These are phyloP conservation scores for Yamadazyma insecticola DNA, from an alignment of 805 yeast species.

Conservation along the genomic window DNA sequence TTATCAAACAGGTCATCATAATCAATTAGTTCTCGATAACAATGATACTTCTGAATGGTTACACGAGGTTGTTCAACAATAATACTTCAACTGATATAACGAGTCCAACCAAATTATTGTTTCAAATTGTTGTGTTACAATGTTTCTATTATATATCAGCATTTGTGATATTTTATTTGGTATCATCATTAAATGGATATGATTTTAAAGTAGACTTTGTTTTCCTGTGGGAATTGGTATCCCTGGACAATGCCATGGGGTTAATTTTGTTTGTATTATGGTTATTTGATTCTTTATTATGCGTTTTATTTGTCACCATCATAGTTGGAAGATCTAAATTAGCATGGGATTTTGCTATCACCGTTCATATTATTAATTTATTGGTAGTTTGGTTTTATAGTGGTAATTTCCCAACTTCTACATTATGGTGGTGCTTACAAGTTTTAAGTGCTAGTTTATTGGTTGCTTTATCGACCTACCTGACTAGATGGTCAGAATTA, in stretches of 20 bases:
- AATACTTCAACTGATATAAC: conserved; percentile 8
- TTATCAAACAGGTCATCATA: too few species aligned
- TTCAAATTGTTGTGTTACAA: conserved; percentile 78
- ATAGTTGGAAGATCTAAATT: conserved; percentile 89
- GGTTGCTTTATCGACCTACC: conserved; percentile 81
- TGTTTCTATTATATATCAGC: conserved; percentile 76
- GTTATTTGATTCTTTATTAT: conserved; percentile 77
- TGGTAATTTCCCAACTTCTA: conserved; percentile 60
- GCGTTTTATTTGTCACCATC: conserved; percentile 78
- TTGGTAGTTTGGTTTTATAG: conserved; percentile 63
- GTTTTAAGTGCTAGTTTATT: conserved; percentile 59
- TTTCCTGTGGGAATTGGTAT: conserved; percentile 74
- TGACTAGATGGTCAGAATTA: conserved; percentile 87
- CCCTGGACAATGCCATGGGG: conserved; percentile 76
- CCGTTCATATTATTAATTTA: conserved; percentile 79
- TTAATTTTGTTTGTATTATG: conserved; percentile 69
- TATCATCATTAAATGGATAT: conserved; percentile 68
- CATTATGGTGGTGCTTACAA: conserved; percentile 86
- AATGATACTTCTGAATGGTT: too few species aligned
- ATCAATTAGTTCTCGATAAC: too few species aligned
- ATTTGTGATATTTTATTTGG: conserved; percentile 54
- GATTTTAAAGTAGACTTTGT: conserved; percentile 65
- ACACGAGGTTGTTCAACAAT: conserved; percentile 3
- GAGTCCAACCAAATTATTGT: conserved; percentile 27
- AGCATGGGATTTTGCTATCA: conserved; percentile 96